Conservation (phyloP, 2,329 filamentous ascomycete genomes). For the Helotiales sp. region DNA sequence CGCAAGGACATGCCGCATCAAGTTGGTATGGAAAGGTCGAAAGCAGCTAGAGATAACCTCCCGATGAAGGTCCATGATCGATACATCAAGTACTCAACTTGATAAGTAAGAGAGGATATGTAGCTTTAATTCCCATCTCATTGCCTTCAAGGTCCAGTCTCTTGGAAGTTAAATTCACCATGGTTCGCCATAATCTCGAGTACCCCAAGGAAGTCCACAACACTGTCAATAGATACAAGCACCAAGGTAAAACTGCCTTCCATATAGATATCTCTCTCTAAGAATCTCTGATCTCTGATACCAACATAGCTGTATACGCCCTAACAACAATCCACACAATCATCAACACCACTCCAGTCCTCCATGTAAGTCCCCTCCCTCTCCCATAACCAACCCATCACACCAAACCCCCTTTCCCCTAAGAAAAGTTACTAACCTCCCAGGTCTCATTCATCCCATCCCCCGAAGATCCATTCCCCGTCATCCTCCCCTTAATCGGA, state of each 20-base stretch:
- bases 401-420: too few species aligned
- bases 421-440: too few species aligned
- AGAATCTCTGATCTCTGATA: background rate
- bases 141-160: too few species aligned
- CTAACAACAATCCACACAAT: slow-evolving; percentile 71
- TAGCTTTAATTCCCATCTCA: background rate
- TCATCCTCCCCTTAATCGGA: slow-evolving; percentile 81
- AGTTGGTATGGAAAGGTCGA: slow-evolving; percentile 1
- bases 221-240: slow-evolving; percentile 31
- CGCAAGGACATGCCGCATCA: slow-evolving; percentile 12
- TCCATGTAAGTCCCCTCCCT: slow-evolving; percentile 42
- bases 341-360: slow-evolving; percentile 70
- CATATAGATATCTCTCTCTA: background rate
- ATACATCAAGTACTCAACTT: too few species aligned
- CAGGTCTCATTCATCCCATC: slow-evolving; percentile 35
- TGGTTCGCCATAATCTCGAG: slow-evolving; percentile 27
- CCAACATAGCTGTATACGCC: slow-evolving; percentile 22
- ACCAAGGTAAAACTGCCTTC: slow-evolving; percentile 19
- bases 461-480: slow-evolving; percentile 60
- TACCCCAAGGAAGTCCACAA: slow-evolving; percentile 29
- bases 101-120: too few species aligned
- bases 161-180: slow-evolving; percentile 5
- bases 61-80: too few species aligned
- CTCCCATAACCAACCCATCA: too few species aligned
- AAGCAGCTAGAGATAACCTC: background rate